Evolutionary conservation across 2,329 filamentous ascomycete genomes (phyloP).

Genomic region (Stagonosporopsis tanaceti): DNA sequence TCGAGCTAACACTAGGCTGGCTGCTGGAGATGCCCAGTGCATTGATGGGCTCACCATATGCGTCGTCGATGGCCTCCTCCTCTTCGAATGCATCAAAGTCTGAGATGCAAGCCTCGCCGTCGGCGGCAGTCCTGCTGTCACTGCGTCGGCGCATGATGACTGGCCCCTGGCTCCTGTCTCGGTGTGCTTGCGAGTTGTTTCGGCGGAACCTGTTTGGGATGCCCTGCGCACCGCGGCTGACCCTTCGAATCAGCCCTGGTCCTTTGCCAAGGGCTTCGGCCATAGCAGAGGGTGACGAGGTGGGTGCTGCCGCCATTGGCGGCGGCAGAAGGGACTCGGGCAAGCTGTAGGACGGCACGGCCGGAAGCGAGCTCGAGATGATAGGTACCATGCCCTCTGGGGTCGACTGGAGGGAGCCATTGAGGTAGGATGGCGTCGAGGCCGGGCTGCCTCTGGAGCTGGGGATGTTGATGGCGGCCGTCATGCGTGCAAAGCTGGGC

Average conservation of each 20-base stretch:
- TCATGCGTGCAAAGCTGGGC: conserved; percentile 41
- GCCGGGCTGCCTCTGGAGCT: conserved; percentile 52
- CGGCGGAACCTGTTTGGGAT: conserved; percentile 74
- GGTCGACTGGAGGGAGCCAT: conserved; percentile 71
- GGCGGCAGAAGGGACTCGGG: conserved; percentile 73
- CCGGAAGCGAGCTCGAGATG: conserved; percentile 59
- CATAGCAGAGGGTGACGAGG: conserved; percentile 63
- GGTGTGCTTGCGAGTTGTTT: conserved; percentile 76
- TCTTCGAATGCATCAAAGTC: conserved; percentile 61
- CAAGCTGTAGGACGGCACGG: conserved; percentile 67
- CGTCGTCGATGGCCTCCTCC: conserved; percentile 59
- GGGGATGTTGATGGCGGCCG: conserved; percentile 46
- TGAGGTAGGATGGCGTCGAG: conserved; percentile 52
- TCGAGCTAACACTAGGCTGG: conserved; percentile 43
- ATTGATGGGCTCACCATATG: conserved; percentile 51
- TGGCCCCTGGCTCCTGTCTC: conserved; percentile 88
- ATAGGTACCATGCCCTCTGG: conserved; percentile 68
- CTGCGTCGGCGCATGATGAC: conserved; percentile 86
- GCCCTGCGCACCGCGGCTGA: conserved; percentile 81
- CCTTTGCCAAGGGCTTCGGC: conserved; percentile 68
- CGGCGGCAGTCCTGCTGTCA: conserved; percentile 79
- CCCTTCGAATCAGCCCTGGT: conserved; percentile 77
- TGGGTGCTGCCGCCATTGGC: conserved; percentile 57
- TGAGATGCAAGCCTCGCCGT: conserved; percentile 56
- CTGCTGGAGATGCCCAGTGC: conserved; percentile 53